Conservation (phyloP, 176 grass and related monocot species). For the Oryza officinalis region DNA sequence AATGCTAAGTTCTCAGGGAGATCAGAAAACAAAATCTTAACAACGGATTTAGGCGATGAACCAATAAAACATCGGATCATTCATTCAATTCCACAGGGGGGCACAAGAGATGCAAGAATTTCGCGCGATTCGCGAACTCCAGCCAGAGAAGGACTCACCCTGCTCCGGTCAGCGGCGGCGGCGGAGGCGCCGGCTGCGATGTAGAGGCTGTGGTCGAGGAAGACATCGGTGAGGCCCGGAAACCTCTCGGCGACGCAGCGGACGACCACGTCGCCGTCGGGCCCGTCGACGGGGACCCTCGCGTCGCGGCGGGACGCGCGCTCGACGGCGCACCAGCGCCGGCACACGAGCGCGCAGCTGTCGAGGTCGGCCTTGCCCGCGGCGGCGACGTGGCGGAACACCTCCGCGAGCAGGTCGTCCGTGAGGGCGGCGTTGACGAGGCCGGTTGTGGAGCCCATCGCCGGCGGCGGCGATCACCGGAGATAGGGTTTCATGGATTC, state of each 20-base stretch:
- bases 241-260: neutral
- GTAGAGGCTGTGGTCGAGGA: neutral
- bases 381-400: neutral
- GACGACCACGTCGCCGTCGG: neutral
- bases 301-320: neutral
- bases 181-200: neutral
- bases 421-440: neutral
- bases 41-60: no score
- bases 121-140: neutral
- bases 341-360: neutral
- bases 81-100: neutral
- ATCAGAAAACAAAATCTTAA: no score
- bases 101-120: neutral
- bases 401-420: neutral
- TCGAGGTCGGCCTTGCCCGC: neutral
- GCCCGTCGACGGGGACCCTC: neutral
- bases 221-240: neutral
- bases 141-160: neutral
- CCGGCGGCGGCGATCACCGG: neutral
- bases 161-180: neutral
- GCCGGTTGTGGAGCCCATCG: neutral
- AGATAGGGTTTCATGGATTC: neutral
- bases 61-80: no score
- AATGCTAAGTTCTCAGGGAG: neutral
- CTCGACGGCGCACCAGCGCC: neutral